A percentile compares a stretch with the other conserved stretches of the same genome.
phyloP scores from a whole-genome alignment of 306 rosid species.

The Amphicarpaea edgeworthii region DNA sequence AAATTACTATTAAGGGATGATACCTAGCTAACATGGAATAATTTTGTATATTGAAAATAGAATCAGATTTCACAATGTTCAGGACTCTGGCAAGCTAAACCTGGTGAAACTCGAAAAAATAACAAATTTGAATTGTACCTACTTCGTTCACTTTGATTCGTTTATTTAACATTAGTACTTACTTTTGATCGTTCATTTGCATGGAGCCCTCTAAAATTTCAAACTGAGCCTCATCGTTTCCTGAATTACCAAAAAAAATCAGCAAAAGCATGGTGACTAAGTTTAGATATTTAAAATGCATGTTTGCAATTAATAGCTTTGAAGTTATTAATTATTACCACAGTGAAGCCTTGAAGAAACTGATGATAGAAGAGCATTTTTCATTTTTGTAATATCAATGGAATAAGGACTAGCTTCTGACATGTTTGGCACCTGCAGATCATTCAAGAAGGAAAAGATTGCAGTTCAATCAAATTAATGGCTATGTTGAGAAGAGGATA shows the following conservation, averaged over 20 bases:
- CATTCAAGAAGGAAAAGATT: not conserved
- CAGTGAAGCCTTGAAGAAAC: constrained; percentile 42
- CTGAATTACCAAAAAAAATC: constrained; percentile 42
- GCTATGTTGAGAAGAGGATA: not conserved
- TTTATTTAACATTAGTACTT: constrained; percentile 36
- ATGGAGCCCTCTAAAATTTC: constrained; percentile 45
- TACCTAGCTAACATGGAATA: not conserved
- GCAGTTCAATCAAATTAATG: constrained; percentile 24
- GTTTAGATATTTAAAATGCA: not conserved
- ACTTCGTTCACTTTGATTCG: not conserved
- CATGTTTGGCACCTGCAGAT: constrained; percentile 30
- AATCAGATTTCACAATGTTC: constrained; percentile 5
- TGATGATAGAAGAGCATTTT: constrained; percentile 55
- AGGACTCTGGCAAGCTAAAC: not conserved
- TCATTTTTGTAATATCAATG: constrained; percentile 48
- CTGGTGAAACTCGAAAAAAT: not conserved
- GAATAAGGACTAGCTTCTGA: constrained; percentile 35
- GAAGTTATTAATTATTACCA: constrained; percentile 48
- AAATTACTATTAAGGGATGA: constrained; percentile 2
- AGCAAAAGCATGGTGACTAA: constrained; percentile 1
- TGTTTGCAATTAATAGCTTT: not conserved
- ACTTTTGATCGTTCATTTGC: constrained; percentile 54
- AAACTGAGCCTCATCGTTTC: constrained; percentile 50
- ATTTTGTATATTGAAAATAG: not conserved
- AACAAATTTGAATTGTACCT: not conserved